Evolutionary conservation across 352 stramenopile genomes (phyloP), one percentile per base, ranked within the genome.

Genomic region (Phytophthora citricola): DNA sequence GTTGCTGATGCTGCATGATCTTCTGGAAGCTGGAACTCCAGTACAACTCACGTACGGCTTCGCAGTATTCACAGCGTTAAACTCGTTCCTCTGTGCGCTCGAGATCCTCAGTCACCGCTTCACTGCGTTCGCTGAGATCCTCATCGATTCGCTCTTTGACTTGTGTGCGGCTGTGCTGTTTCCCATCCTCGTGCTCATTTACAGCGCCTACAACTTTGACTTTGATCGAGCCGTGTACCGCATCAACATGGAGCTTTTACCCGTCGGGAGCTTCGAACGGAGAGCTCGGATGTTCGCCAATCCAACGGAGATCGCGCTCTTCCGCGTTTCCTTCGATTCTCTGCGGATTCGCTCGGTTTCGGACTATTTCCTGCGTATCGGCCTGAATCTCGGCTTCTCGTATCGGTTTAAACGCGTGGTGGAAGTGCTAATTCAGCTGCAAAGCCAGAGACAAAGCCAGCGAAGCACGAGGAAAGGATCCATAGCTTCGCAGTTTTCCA

Each of bases 121-220:
- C 36, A 74, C 71, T 4, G 68, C 68, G 2, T 71, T 83, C 39
- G 26, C 40, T 7, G 71, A 83, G 38, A 70, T 83, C 12, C 49
- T 83, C 14, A 53, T 78, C 9, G 75, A 83, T 40, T 80, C 61
- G 0, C 34, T 76, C 3, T 84, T 84, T 45, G 76, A 81, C 40
- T 40, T 84, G 20, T 38, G 65, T 12, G 43, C 69, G 17, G 62
- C 76, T 1, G 61, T 84, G 10, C 8, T 72, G 5, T 78, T 73
- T 34, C 73, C 76, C 2, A 52, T 81, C 12, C 0, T 54, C 2
- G 44, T 73, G 9, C 49, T 81, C 15, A 3, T 66, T 1, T 76
- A 80, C 40, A 68, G 61, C 11, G 54, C 51, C 11, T 43, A 57
- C 10, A 61, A 40, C 14, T 81, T 84, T 41, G 46, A 69, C 6